Conservation (phyloP, 495 filamentous ascomycete genomes). For the Penicillium alfredii region DNA sequence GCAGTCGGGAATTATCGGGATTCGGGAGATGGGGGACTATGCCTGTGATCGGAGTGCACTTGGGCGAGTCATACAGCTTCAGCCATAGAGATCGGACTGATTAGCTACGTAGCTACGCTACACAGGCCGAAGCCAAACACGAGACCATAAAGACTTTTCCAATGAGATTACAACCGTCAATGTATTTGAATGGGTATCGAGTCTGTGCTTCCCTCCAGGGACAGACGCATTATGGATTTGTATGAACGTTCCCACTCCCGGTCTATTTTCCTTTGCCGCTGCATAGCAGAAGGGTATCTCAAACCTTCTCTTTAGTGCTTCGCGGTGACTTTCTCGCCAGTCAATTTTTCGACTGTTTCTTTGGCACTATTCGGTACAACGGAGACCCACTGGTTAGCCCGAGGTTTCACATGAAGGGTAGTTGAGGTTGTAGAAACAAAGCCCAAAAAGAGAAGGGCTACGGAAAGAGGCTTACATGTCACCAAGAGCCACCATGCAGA, state of each 20-base stretch:
- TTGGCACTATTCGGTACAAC: slow-evolving; percentile 68
- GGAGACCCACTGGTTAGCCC: slow-evolving; percentile 36
- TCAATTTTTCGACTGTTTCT: slow-evolving; percentile 93
- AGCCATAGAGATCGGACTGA: no score
- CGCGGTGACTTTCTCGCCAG: slow-evolving; percentile 86
- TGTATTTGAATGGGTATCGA: slow-evolving; percentile 25
- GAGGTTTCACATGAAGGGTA: slow-evolving; percentile 25
- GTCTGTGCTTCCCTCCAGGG: slow-evolving; percentile 5
- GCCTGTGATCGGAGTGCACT: no score
- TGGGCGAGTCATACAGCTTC: no score
- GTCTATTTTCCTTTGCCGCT: slow-evolving; percentile 10
- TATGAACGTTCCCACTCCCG: slow-evolving; percentile 7
- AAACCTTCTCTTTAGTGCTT: slow-evolving; percentile 76
- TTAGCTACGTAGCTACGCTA: no score
- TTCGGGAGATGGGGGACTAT: no score
- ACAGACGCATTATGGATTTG: slow-evolving; percentile 10
- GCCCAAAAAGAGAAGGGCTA: neutral
- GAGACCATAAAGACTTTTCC: slow-evolving; percentile 4
- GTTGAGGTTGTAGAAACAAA: slow-evolving; percentile 10
- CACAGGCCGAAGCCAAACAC: neutral
- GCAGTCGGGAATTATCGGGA: no score
- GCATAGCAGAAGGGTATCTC: slow-evolving; percentile 44
- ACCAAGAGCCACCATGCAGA: slow-evolving; percentile 99
- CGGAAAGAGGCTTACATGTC: slow-evolving; percentile 71
- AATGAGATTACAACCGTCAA: slow-evolving; percentile 9